Base-by-base conservation (phyloP, 768 basidiomycete genomes). In the Lentinula edodes region DNA sequence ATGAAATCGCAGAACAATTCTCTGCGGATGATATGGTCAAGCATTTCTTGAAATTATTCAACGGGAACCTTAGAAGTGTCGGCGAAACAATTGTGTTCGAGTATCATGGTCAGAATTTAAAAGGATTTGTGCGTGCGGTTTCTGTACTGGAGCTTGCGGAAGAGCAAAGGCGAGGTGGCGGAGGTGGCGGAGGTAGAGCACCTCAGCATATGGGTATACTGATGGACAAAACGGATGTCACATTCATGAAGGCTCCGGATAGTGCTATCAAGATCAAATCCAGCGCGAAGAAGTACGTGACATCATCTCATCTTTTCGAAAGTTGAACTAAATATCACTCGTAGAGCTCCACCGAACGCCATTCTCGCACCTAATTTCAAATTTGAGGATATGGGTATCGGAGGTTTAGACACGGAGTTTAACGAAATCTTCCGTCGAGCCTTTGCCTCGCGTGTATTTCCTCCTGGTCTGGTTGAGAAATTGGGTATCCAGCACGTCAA, bases 321-420 rank as follows among this genome's bases (percentile, higher is more conserved):
- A 15, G 63, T 39, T 45, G 60, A 54, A 13, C 52, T 18, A 62
- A 58, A 48, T 34, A 13, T 56, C 9, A 28, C 13, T 52, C 32
- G 3, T 52, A 95, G 93, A 67, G 86, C 92, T 0, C 88, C 94
- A 5, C 86, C 95, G 6, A 98, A 98, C 71, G 94, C 97, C 0
- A 96, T 99, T 66, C 83, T 99, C 9, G 88, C 94, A 0, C 94
- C 97, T 1, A 98, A 98, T 75, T 99, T 99, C 84, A 98, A 97
- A 74, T 99, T 99, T 64, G 92, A 96, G 69, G 97, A 99, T 72
- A 98, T 99, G 96, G 97, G 97, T 16, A 98, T 99, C 68, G 97
- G 97, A 69, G 97, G 97, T 69, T 80, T 99, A 38, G 97, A 99
- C 72, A 80, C 85, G 7, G 97, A 99, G 71, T 99, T 99, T 71